Base-by-base conservation (phyloP, 371 early-diverging fungal genomes). In the Entomophthora muscae region DNA sequence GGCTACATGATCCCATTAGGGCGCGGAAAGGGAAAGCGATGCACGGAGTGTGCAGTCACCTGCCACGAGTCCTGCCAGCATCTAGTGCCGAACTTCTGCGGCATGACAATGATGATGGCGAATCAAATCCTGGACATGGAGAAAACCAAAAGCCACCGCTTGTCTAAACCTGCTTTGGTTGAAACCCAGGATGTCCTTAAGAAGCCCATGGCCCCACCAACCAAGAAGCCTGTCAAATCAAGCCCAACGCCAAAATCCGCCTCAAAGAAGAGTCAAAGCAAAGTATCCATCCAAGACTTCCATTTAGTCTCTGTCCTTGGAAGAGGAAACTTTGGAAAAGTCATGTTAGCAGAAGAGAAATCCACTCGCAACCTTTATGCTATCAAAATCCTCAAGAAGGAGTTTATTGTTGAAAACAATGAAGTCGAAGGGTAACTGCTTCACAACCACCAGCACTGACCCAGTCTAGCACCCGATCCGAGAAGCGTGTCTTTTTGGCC, bases 341-440 rank as follows among this genome's bases (percentile, higher is more conserved):
- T 91, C 57, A 90, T 98, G 88, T 79, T 98, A 61, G 90, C 96
- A 0, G 89, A 90, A 71, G 90, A 98, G 65, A 88, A 87, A 69
- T 64, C 70, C 52, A 82, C 82, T 27, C 78, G 81, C 61, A 76
- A 85, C 27, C 73, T 90, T 17, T 93, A 91, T 67, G 99, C 98
- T 3, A 90, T 99, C 73, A 99, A 99, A 76, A 91, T 97, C 21
- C 71, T 99, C 53, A 96, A 95, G 73, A 99, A 99, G 76, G 85
- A 92, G 65, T 89, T 86, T 61, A 89, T 97, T 61, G 81, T 91
- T 66, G 86, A 93, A 65, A 83, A 85, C 67, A 93, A 95, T 73
- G 94, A 95, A 72, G 85, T 94, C 31, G 91, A 89, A 66, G 79
- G 90, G 73, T 42, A 42, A 42, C 42, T 17, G 42, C 42, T 17